These are phyloP conservation scores for Cladophialophora bantiana DNA, from an alignment of 2,329 filamentous ascomycete species.

Conservation along the genomic window DNA sequence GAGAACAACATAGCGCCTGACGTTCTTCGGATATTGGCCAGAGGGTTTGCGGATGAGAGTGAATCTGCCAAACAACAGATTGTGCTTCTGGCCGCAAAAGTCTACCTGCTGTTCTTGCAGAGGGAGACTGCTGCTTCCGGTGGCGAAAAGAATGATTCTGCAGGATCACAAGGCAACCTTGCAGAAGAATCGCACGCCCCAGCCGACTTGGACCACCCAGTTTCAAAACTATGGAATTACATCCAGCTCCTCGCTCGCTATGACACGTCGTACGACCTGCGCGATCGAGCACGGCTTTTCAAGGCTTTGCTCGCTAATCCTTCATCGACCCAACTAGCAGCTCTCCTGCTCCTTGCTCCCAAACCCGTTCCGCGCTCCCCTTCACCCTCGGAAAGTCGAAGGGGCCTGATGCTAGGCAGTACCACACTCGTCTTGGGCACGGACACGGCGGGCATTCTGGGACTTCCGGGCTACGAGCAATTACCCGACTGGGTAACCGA, in stretches of 20 bases:
- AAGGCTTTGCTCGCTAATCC: conserved; percentile 81
- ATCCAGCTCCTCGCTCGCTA: conserved; percentile 85
- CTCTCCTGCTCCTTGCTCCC: conserved; percentile 86
- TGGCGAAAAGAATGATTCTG: conserved; percentile 36
- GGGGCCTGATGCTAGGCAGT: conserved; percentile 79
- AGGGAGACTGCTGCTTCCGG: conserved; percentile 39
- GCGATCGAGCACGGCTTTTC: conserved; percentile 88
- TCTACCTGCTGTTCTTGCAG: conserved; percentile 84
- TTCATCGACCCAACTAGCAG: conserved; percentile 79
- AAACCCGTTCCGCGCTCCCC: conserved; percentile 92
- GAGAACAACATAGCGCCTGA: conserved; percentile 93
- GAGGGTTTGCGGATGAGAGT: conserved; percentile 81
- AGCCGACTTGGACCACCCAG: conserved; percentile 60
- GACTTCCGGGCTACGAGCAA: conserved; percentile 77
- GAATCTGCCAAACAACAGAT: conserved; percentile 91
- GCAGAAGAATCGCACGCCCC: conserved; percentile 39
- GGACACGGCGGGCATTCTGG: conserved; percentile 71
- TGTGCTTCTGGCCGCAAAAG: conserved; percentile 90
- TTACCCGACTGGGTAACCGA: conserved; percentile 85
- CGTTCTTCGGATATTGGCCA: conserved; percentile 84
- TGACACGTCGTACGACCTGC: conserved; percentile 92
- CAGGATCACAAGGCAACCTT: conserved; percentile 41
- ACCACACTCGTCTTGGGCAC: conserved; percentile 83
- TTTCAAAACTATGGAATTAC: conserved; percentile 83
- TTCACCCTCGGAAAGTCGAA: conserved; percentile 84